Conservation (phyloP, 768 basidiomycete species). For the Leccinum broughii region DNA sequence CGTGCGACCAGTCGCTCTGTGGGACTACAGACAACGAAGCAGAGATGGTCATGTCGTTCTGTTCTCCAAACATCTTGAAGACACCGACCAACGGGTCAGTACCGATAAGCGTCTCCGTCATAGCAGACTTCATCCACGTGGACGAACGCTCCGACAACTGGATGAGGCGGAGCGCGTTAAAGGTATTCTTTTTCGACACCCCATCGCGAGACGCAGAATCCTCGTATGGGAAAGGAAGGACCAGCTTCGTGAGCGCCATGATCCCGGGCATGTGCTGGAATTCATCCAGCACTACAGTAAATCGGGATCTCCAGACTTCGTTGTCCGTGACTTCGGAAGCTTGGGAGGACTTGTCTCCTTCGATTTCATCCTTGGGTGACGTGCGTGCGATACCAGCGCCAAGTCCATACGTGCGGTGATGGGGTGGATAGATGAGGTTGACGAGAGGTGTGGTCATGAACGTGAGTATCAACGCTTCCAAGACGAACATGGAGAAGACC, state of each 20-base stretch:
- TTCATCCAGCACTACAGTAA: constrained; percentile 88
- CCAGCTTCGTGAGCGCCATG: constrained; percentile 86
- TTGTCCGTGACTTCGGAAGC: constrained; percentile 6
- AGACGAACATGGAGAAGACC: constrained; percentile 95
- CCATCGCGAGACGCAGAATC: not conserved
- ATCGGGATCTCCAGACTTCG: constrained; percentile 39
- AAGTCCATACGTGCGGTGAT: constrained; percentile 50
- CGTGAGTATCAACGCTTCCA: constrained; percentile 80
- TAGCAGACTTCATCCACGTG: constrained; percentile 79
- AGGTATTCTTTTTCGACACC: constrained; percentile 14
- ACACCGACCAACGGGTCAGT: constrained; percentile 73
- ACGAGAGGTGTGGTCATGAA: constrained; percentile 87
- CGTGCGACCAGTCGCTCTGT: constrained; percentile 68
- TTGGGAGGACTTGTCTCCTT: not conserved
- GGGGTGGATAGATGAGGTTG: constrained; percentile 64
- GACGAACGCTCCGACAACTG: constrained; percentile 89
- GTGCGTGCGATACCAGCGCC: not conserved
- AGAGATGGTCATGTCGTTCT: constrained; percentile 66
- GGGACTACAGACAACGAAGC: constrained; percentile 74
- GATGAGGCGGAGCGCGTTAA: constrained; percentile 84
- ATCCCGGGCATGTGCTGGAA: constrained; percentile 85
- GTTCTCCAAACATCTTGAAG: constrained; percentile 74
- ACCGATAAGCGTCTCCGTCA: constrained; percentile 65
- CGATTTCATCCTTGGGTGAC: not conserved
- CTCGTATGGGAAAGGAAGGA: constrained; percentile 44